Base-by-base conservation (phyloP, 2,329 filamentous ascomycete species). In the Diaporthe velutina region DNA sequence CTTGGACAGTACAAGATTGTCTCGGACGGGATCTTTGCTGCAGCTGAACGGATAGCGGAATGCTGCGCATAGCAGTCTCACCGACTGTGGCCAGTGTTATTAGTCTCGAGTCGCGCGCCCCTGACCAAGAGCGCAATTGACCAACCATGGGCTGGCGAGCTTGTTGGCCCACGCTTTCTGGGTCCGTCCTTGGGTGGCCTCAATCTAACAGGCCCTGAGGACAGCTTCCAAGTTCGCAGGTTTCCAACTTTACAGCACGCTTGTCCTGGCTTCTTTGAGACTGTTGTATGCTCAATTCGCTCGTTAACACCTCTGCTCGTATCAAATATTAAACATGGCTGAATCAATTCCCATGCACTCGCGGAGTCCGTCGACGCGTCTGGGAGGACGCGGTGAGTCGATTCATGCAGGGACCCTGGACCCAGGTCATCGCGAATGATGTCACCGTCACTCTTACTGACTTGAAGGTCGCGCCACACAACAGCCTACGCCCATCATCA, bases 351-450 rank as follows among this genome's bases (percentile, higher is more conserved):
- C 84, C 70, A 83, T 87, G 85, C 81, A 83, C 12, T 73, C 74
- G 52, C 73, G 71, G 54, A 60, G 71, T 54, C 60, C 70, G 28
- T 74, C 72, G 72, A 72, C 74, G 61, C 82, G 83, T 67, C 80
- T 88, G 61, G 86, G 86, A 82, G 85, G 83, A 76, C 83, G 84
- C 79, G 86, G 86, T 88, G 83, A 75, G 85, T 82, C 50, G 33
- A n/a, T 25, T 12, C 75, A 60, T 54, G 19, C 45, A 12, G 22
- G 70, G 58, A 40, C 68, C 66, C 55, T 40, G 74, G 38, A 45
- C 4, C n/a, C n/a, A 2, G 35, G 17, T 7, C 45, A 35, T 33
- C 25, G 13, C 38, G 61, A 25, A 71, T 74, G 68, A 76, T 74
- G 71, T 71, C 73, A 77, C 55, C 45, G 25, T 30, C 61, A 71